Evolutionary conservation across 495 filamentous ascomycete genomes (phyloP).

Genomic region (Oleoguttula mirabilis): DNA sequence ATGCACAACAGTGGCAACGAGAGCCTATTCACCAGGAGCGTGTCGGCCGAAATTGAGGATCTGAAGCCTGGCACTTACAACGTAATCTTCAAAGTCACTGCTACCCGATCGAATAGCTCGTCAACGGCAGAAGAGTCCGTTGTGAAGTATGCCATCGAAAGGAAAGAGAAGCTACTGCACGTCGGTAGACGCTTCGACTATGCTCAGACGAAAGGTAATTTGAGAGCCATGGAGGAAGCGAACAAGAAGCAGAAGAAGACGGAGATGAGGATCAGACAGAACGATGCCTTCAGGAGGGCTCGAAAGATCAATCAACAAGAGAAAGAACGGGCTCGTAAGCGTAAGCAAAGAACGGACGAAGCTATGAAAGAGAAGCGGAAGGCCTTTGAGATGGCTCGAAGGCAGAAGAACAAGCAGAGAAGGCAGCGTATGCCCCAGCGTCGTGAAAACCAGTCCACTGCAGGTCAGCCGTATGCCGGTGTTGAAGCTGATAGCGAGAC

Average conservation of each 20-base stretch:
- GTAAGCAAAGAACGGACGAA: conserved; percentile 14
- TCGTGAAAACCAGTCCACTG: not conserved
- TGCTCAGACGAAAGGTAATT: conserved; percentile 15
- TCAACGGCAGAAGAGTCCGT: conserved; percentile 40
- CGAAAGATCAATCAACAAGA: conserved; percentile 23
- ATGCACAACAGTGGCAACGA: conserved; percentile 51
- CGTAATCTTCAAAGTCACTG: conserved; percentile 68
- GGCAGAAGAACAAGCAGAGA: not conserved
- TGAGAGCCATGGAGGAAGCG: conserved; percentile 11
- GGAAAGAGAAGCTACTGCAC: conserved; percentile 58
- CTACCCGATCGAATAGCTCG: conserved; percentile 29
- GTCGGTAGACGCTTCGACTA: conserved; percentile 17
- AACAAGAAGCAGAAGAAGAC: conserved; percentile 28
- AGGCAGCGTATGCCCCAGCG: not conserved
- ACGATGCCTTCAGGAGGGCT: conserved; percentile 19
- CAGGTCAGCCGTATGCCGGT: too few relatives aligned
- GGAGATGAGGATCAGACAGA: conserved; percentile 28
- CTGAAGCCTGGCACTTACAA: conserved; percentile 73
- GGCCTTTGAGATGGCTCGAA: not conserved
- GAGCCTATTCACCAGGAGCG: conserved; percentile 42
- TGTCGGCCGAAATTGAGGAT: conserved; percentile 62
- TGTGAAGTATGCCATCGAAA: conserved; percentile 43
- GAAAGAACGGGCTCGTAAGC: conserved; percentile 20
- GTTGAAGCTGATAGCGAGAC: not conserved
- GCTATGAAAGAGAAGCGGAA: conserved; percentile 9